These are phyloP conservation scores for Jacaranda mimosifolia DNA, from an alignment of 257 asterid genomes.

Conservation along the genomic window DNA sequence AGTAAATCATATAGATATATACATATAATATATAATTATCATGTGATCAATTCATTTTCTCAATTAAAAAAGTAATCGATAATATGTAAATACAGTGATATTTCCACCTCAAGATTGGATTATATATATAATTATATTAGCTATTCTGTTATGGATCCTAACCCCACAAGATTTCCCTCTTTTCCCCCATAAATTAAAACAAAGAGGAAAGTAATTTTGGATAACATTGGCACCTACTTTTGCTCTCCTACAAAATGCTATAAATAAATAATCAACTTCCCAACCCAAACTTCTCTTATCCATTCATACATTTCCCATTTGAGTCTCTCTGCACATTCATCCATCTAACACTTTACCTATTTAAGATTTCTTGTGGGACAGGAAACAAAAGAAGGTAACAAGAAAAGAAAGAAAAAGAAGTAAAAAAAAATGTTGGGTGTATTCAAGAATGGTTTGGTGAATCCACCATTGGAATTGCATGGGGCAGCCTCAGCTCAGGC, in stretches of 20 bases:
- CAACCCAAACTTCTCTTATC: constrained; percentile 29
- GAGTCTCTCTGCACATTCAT: not conserved
- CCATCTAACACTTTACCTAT: constrained; percentile 14
- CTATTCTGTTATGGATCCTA: too few relatives aligned
- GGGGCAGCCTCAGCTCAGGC: constrained; percentile 62
- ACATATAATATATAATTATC: too few relatives aligned
- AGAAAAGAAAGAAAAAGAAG: not conserved
- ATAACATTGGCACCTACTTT: constrained; percentile 31
- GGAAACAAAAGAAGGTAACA: not conserved
- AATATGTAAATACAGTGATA: too few relatives aligned
- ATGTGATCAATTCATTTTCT: too few relatives aligned
- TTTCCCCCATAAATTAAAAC: too few relatives aligned
- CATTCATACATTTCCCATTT: constrained; percentile 28
- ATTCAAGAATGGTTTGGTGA: constrained; percentile 77
- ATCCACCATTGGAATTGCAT: constrained; percentile 82
- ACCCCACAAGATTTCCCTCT: too few relatives aligned
- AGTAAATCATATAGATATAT: too few relatives aligned
- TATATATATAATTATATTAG: too few relatives aligned
- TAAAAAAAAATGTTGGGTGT: constrained; percentile 69
- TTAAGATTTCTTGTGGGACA: not conserved
- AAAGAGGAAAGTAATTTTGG: too few relatives aligned
- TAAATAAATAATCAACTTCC: constrained; percentile 40
- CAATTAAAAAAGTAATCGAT: too few relatives aligned
- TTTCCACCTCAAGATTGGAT: too few relatives aligned
- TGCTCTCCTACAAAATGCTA: constrained; percentile 39